Evolutionary conservation across 768 basidiomycete species (phyloP).

Genomic region (Tricholoma hemisulphureum): DNA sequence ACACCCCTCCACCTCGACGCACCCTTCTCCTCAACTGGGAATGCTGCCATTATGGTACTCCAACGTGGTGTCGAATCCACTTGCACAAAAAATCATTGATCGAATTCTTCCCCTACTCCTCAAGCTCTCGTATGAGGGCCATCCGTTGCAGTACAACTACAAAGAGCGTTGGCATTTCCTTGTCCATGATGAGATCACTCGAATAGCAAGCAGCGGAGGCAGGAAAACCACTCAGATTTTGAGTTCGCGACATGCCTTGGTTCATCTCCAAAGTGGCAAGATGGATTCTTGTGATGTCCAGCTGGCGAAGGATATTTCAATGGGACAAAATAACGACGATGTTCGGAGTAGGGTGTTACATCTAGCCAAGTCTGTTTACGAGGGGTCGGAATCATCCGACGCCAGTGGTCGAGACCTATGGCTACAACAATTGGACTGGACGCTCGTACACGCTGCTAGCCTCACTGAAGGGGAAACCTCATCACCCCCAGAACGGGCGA

Average conservation of each 20-base stretch:
- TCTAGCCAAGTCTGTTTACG: constrained; percentile 39
- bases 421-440: constrained; percentile 72
- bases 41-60: constrained; percentile 58
- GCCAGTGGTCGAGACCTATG: constrained; percentile 49
- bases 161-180: constrained; percentile 71
- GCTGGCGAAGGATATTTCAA: constrained; percentile 48
- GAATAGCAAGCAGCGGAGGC: constrained; percentile 44
- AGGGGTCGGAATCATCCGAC: constrained; percentile 16
- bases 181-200: constrained; percentile 28
- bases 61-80: constrained; percentile 43
- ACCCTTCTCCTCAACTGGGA: neutral
- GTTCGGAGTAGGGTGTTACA: constrained; percentile 35
- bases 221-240: constrained; percentile 46
- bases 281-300: constrained; percentile 42
- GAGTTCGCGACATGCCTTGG: constrained; percentile 44
- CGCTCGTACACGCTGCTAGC: constrained; percentile 19
- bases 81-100: constrained; percentile 41
- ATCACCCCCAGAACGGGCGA: constrained; percentile 22
- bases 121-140: constrained; percentile 55
- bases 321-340: constrained; percentile 36
- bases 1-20: neutral
- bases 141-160: constrained; percentile 54
- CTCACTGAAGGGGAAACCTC: constrained; percentile 4
- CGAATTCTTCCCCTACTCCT: constrained; percentile 69
- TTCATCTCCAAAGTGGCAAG: constrained; percentile 40